These are phyloP conservation scores for Omphalotus olearius DNA, from an alignment of 1,284 basidiomycete genomes.

Conservation along the genomic window DNA sequence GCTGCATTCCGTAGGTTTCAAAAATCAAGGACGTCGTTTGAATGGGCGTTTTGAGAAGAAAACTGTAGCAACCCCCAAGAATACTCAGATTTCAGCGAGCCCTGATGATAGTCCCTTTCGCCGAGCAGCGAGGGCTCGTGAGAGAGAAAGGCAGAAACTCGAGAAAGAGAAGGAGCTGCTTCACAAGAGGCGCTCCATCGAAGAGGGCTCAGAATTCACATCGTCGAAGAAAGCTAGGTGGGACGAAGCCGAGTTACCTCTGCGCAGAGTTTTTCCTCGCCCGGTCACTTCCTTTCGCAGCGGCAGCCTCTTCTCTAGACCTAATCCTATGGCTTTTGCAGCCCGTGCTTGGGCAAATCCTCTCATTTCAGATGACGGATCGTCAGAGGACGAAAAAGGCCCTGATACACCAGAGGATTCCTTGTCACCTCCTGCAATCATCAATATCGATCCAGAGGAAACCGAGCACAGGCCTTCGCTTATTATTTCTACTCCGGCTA, in stretches of 20 bases:
- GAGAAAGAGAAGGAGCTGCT: constrained; percentile 7
- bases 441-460: constrained; percentile 16
- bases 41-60: constrained; percentile 52
- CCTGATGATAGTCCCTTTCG: not conserved
- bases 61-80: constrained; percentile 11
- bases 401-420: constrained; percentile 46
- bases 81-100: constrained; percentile 2
- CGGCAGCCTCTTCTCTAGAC: constrained; percentile 38
- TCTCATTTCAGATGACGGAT: constrained; percentile 35
- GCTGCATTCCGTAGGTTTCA: constrained; percentile 44
- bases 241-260: constrained; percentile 21
- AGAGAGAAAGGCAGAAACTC: constrained; percentile 14
- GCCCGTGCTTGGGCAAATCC: constrained; percentile 41
- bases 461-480: constrained; percentile 10
- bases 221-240: constrained; percentile 29
- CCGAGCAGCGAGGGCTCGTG: constrained; percentile 14
- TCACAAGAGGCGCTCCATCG: constrained; percentile 15
- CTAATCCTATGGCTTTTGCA: constrained; percentile 43
- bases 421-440: constrained; percentile 29
- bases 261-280: constrained; percentile 33
- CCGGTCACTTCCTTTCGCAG: constrained; percentile 32
- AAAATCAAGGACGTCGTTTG: constrained; percentile 42
- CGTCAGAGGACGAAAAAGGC: constrained; percentile 40
- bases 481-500: constrained; percentile 11
- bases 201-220: constrained; percentile 28